Evolutionary conservation across 768 basidiomycete genomes (phyloP).

Genomic region (Pisolithus tinctorius): DNA sequence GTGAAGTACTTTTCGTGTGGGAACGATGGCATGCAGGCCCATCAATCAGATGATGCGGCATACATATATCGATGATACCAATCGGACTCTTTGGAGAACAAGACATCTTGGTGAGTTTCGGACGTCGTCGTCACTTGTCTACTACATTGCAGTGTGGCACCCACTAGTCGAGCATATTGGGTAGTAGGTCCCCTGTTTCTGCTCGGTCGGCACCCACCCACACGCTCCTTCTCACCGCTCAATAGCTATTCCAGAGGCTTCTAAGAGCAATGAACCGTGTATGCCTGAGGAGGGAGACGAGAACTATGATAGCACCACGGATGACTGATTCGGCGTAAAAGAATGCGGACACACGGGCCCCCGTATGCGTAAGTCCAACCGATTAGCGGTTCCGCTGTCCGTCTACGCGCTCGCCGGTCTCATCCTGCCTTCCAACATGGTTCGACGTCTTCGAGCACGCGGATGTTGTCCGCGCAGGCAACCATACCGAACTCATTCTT

Average conservation of each 20-base stretch:
- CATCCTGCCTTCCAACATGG: constrained; percentile 69
- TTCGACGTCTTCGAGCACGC: constrained; percentile 66
- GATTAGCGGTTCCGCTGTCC: constrained; percentile 37
- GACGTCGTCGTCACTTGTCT: no score
- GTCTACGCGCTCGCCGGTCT: constrained; percentile 55
- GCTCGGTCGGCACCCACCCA: constrained; percentile 6
- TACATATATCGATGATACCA: no score
- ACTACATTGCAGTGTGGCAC: no score
- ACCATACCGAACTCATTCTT: constrained; percentile 58
- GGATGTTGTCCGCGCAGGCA: constrained; percentile 68
- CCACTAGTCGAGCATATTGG: background rate
- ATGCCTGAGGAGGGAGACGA: constrained; percentile 49
- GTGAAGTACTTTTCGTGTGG: no score
- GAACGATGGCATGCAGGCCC: no score
- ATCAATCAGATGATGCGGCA: no score
- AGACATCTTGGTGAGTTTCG: no score
- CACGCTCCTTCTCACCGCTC: background rate
- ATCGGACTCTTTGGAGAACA: no score
- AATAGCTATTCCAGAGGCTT: constrained; percentile 51
- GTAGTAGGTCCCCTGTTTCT: background rate
- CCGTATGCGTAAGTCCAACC: constrained; percentile 30
- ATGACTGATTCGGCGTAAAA: constrained; percentile 36
- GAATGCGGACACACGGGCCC: constrained; percentile 32
- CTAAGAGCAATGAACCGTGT: constrained; percentile 43
- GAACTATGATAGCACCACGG: constrained; percentile 42